Base-by-base conservation (phyloP, 2,329 filamentous ascomycete species). In the Colletotrichum lini region DNA sequence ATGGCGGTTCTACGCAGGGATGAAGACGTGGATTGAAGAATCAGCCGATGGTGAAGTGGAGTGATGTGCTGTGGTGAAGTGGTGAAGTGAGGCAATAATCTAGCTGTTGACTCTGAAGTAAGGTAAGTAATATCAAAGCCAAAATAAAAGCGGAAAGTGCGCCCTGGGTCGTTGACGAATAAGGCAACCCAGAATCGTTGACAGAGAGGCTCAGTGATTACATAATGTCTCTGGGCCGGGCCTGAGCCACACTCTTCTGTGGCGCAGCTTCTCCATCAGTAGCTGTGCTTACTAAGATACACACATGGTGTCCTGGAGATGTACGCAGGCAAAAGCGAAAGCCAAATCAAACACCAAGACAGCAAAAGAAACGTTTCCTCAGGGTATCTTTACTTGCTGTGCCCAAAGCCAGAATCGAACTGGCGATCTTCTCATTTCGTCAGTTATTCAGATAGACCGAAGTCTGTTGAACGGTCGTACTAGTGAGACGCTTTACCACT, bases 401-500 rank as follows among this genome's bases (percentile, higher is more conserved):
- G 56, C 56, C 42, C 40, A 59, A 59, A 59, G 56, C 56, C 42
- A 59, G 56, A 59, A 59, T 47, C 42, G 42, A 59, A 59, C 42
- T 47, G 23, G 40, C 56, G 56, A 47, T 59, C 56, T 59, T 59
- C 56, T 59, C 56, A 59, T 59, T 9, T n/a, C 8, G 40, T 44
- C 8, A 13, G 2, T 10, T 1, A 13, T 35, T 23, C 6, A 4
- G 1, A 3, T 4, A 2, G 16, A 59, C 6, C 26, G 15, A 13
- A n/a, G 23, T n/a, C 23, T 4, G 7, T 26, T n/a, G 15, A n/a
- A n/a, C 3, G 18, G 40, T 0, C 12, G 9, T 60, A 60, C 57
- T 60, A 60, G 42, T 49, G 57, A 60, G 57, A 60, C 44, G 57
- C 57, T 60, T 60, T 60, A 38, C 57, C 42, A 38, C 42, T 35